A percentile compares a stretch with the other conserved stretches of the same genome.
Conservation (phyloP, 2,329 filamentous ascomycete genomes). For the Epichloe brachyelytri region DNA sequence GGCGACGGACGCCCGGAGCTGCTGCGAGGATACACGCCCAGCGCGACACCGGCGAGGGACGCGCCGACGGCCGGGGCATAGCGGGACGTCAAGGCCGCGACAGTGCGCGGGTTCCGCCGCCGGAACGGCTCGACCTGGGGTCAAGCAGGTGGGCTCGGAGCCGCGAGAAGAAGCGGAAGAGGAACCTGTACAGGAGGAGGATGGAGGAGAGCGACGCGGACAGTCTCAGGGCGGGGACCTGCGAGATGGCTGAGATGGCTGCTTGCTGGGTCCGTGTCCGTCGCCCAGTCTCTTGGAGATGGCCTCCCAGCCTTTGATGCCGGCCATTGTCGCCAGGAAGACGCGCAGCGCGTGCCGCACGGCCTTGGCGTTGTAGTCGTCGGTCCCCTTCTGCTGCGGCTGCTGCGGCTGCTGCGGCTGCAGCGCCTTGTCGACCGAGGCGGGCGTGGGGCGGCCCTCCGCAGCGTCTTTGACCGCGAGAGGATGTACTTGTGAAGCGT, state of each 20-base stretch:
- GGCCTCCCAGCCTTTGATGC: slow-evolving; percentile 49
- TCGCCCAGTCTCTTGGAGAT: slow-evolving; percentile 35
- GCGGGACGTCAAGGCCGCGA: slow-evolving; percentile 62
- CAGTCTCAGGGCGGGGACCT: slow-evolving; percentile 60
- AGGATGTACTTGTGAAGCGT: slow-evolving; percentile 72
- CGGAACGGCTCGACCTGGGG: slow-evolving; percentile 70
- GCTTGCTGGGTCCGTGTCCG: slow-evolving; percentile 21
- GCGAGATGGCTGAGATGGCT: slow-evolving; percentile 38
- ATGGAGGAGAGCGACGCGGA: slow-evolving; percentile 76
- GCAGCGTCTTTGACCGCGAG: slow-evolving; percentile 51
- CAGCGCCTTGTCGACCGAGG: slow-evolving; percentile 33
- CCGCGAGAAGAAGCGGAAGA: slow-evolving; percentile 79
- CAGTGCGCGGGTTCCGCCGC: slow-evolving; percentile 64
- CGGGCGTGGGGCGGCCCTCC: slow-evolving; percentile 40
- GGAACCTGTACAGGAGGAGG: slow-evolving; percentile 73
- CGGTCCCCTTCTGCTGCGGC: slow-evolving; percentile 28
- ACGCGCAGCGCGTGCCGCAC: slow-evolving; percentile 59
- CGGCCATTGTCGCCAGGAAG: slow-evolving; percentile 50
- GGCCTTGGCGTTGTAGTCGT: slow-evolving; percentile 58
- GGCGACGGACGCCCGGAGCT: slow-evolving; percentile 63
- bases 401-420: slow-evolving; percentile 21
- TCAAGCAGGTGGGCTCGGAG: slow-evolving; percentile 68
- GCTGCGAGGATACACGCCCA: slow-evolving; percentile 55
- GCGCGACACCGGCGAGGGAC: slow-evolving; percentile 68
- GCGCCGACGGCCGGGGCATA: slow-evolving; percentile 86